phyloP scores from a whole-genome alignment of 192 early-diverging fungal species.

The Nowakowskiella sp. region DNA sequence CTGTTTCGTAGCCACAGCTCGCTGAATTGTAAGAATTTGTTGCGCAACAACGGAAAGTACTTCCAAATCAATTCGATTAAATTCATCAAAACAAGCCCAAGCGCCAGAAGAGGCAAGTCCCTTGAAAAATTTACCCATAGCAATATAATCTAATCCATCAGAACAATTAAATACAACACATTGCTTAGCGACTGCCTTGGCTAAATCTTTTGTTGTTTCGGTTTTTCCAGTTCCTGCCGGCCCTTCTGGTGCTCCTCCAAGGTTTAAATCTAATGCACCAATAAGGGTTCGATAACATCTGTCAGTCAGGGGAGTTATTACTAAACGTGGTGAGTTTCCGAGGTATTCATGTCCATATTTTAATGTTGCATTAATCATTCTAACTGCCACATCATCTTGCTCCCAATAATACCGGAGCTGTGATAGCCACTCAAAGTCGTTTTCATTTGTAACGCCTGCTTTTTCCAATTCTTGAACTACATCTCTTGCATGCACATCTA shows the following conservation, averaged over 20 bases:
- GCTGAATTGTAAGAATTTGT: conserved; percentile 52
- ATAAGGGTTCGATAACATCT: conserved; percentile 58
- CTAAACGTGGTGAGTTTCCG: conserved; percentile 44
- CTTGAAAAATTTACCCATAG: conserved; percentile 61
- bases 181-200: conserved; percentile 53
- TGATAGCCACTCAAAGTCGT: conserved; percentile 54
- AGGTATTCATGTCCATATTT: conserved; percentile 57
- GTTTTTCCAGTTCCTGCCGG: conserved; percentile 58
- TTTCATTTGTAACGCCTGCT: conserved; percentile 33
- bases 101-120: conserved; percentile 52
- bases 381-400: conserved; percentile 43
- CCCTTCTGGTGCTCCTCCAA: conserved; percentile 54
- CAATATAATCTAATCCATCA: conserved; percentile 57
- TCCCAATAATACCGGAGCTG: conserved; percentile 61
- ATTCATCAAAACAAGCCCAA: conserved; percentile 59
- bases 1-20: conserved; percentile 46
- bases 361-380: conserved; percentile 54
- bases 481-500: conserved; percentile 54
- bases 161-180: conserved; percentile 61
- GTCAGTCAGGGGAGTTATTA: conserved; percentile 55
- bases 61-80: conserved; percentile 57
- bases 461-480: conserved; percentile 43
- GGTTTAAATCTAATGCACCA: conserved; percentile 51
- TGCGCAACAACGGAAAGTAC: conserved; percentile 56
- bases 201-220: conserved; percentile 53